Conservation (phyloP, 768 basidiomycete genomes). For the Suillus discolor region DNA sequence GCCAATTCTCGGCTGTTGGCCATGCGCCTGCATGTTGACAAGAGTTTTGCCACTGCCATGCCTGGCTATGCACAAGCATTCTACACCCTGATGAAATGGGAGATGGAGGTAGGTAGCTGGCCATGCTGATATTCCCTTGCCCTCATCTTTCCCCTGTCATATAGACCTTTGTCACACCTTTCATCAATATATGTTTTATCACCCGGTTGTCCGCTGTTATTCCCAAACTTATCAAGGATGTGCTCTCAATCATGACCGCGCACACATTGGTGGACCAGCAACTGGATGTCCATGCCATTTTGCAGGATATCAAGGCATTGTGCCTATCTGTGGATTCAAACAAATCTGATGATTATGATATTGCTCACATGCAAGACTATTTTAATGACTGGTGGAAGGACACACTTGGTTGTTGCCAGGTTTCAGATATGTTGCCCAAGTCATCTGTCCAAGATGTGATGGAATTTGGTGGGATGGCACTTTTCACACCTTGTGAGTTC, state of each 20-base stretch:
- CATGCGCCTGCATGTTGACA: too few species aligned
- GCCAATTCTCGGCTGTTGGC: too few species aligned
- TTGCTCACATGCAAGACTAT: background rate
- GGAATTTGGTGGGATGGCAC: background rate
- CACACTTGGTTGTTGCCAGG: background rate
- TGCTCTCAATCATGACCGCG: background rate
- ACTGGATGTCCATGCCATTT: background rate
- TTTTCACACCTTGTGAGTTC: background rate
- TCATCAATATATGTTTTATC: background rate
- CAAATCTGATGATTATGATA: background rate
- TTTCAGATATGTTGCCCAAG: background rate
- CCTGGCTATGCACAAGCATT: too few species aligned
- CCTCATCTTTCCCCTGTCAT: background rate
- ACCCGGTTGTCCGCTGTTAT: background rate
- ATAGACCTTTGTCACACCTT: background rate
- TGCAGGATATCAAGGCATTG: background rate
- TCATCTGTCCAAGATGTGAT: conserved; percentile 1
- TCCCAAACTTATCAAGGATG: background rate
- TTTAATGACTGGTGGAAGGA: conserved; percentile 4
- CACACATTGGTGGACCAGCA: background rate
- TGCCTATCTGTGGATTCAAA: background rate
- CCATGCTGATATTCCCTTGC: background rate
- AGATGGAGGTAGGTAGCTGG: background rate
- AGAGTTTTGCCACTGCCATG: too few species aligned
- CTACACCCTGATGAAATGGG: too few species aligned